Base-by-base conservation (phyloP, 495 filamentous ascomycete genomes). In the Cenococcum geophilum region DNA sequence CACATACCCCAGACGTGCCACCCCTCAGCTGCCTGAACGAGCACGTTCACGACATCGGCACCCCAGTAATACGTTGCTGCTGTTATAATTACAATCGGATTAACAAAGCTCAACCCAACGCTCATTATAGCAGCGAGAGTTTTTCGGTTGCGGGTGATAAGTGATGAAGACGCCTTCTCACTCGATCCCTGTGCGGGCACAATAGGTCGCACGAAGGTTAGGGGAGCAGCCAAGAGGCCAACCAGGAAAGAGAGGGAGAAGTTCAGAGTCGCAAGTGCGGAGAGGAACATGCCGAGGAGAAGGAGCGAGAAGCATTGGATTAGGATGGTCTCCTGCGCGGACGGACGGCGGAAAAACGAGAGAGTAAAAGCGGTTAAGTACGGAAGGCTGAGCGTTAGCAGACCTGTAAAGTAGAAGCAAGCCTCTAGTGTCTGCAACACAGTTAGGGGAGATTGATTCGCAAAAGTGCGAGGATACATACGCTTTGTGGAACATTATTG, bases 1-100 rank as follows among this genome's bases (percentile, higher is more conserved):
- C 91, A 95, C 79, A 92, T 82, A 1, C 92, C 92, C 80, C 86
- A 91, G 18, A 96, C 89, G 68, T 87, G 79, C 93, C 92, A 97
- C 0, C 89, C 93, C 65, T 92, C 89, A 1, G 88, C 88, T 16
- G 90, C 91, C 72, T 89, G 82, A 43, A 79, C 79, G 54, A 97
- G 75, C 1, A 92, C 77, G 0, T 76, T 73, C 45, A 76, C 77
- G 1, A 90, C 66, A 0, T 73, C 73, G 6, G 78, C 66, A 0
- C 79, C 78, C 62, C 76, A 82, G 55, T 81, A 80, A 58, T 70
- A 64, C 42, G 66, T 63, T 20, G 66, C 66, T 1, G 35, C 79
- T 2, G 82, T 68, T 1, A 91, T 67, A 5, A 91, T 81, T 1
- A 79, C 75, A 0, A 87, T 80, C 9, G 90, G 90, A 5, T 85